A percentile compares a stretch with the other conserved stretches of the same genome.
Evolutionary conservation across 805 yeast genomes (phyloP).

Genomic region (Yarrowia sp.): DNA sequence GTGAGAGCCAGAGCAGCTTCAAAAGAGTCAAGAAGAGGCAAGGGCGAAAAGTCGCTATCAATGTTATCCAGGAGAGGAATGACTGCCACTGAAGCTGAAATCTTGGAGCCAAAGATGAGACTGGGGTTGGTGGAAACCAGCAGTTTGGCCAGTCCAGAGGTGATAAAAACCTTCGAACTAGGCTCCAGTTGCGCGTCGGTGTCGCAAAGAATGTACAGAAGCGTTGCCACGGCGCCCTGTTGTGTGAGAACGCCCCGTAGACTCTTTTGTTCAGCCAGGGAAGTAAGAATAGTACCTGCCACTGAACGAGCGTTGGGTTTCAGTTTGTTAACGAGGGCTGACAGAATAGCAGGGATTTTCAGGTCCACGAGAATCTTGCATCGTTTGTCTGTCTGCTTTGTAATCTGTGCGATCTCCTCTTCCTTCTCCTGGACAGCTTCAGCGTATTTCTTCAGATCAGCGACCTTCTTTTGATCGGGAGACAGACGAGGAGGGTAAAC

Average conservation of each 20-base stretch:
- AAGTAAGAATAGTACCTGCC: conserved; percentile 46
- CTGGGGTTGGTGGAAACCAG: conserved; percentile 51
- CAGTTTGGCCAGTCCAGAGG: conserved; percentile 49
- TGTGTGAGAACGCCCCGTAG: conserved; percentile 47
- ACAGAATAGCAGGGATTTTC: conserved; percentile 44
- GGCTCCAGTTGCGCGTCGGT: conserved; percentile 41
- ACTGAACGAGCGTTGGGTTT: conserved; percentile 45
- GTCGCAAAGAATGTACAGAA: conserved; percentile 44
- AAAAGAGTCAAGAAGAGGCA: conserved; percentile 53
- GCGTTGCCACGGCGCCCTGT: conserved; percentile 51
- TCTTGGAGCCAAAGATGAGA: conserved; percentile 49
- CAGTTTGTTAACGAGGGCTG: conserved; percentile 42
- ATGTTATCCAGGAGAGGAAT: conserved; percentile 49
- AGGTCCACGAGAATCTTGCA: conserved; percentile 45
- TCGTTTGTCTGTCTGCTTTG: conserved; percentile 44
- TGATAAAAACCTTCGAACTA: conserved; percentile 43
- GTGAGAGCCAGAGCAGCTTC: conserved; percentile 72
- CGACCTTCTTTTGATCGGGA: conserved; percentile 46
- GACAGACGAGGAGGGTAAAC: conserved; percentile 49
- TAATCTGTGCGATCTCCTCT: conserved; percentile 42
- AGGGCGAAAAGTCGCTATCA: conserved; percentile 42
- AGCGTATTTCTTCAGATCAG: conserved; percentile 46
- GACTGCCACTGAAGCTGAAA: conserved; percentile 48
- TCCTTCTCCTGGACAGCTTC: conserved; percentile 45
- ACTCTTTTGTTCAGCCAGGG: conserved; percentile 46